phyloP scores from a whole-genome alignment of 805 yeast genomes.

The Kregervanrija delftensis region DNA sequence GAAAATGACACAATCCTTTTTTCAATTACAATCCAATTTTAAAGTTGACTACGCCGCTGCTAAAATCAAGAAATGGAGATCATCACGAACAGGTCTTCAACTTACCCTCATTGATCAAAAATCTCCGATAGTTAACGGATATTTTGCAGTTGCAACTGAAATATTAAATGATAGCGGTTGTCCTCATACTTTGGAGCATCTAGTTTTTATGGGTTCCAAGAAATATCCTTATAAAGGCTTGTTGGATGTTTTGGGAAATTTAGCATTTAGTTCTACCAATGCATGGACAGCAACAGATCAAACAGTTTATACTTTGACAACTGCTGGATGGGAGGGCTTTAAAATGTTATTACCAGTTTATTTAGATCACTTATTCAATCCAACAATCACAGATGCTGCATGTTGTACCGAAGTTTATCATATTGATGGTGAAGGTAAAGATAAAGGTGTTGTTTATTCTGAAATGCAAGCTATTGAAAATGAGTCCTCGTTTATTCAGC shows the following conservation, averaged over 20 bases:
- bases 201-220: slow-evolving; percentile 89
- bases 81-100: slow-evolving; percentile 76
- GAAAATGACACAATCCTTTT: slow-evolving; percentile 22
- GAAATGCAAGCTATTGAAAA: slow-evolving; percentile 95
- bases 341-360: slow-evolving; percentile 77
- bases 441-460: slow-evolving; percentile 93
- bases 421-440: slow-evolving; percentile 83
- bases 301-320: slow-evolving; percentile 83
- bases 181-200: slow-evolving; percentile 94
- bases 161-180: slow-evolving; percentile 80
- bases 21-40: slow-evolving; percentile 42
- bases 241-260: slow-evolving; percentile 77
- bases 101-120: slow-evolving; percentile 69
- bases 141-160: slow-evolving; percentile 93
- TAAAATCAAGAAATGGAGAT: slow-evolving; percentile 65
- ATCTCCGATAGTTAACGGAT: slow-evolving; percentile 88
- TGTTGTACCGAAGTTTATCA: slow-evolving; percentile 94
- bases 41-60: slow-evolving; percentile 74
- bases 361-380: slow-evolving; percentile 77
- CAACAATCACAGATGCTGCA: slow-evolving; percentile 84
- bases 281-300: slow-evolving; percentile 98
- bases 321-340: slow-evolving; percentile 98
- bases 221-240: slow-evolving; percentile 88
- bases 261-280: slow-evolving; percentile 79
- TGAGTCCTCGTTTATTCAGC: slow-evolving; percentile 62